Evolutionary conservation across 306 rosid species (phyloP), one percentile per base, ranked within the genome.

Genomic region (Pyrus pyrifolia): DNA sequence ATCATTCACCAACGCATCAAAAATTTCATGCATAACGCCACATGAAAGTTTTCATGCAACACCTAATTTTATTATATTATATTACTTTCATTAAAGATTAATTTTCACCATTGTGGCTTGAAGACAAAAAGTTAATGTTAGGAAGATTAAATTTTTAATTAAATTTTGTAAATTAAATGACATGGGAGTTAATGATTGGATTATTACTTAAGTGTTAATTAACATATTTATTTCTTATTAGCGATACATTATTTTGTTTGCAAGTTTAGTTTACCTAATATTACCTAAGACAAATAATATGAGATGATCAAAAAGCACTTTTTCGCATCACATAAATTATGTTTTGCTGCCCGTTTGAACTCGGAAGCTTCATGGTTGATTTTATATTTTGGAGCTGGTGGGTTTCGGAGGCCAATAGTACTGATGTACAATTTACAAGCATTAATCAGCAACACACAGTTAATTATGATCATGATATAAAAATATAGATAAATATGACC

Each of bases 1-100:
- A 27, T 76, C 25, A 79, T 85, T 70, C 58, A 23, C 40, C 45
- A 64, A 53, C 31, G 67, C 72, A 81, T 42, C 68, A 75, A 81
- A 79, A 42, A 49, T 49, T 49, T 49, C 2, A 15, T 49, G 21
- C 55, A 49, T 49, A 49, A 49, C 53, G 6, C 53, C 55, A 49
- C 55, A 5, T 15, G 55, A 49, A 17, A 15, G 17, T 61, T 55
- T 72, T 29, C 79, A 53, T 81, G 80, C 80, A 45, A 74, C 78
- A 29, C 31, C 40, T 19, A 30, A 67, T 65, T 5, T 1, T 8
- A 22, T 59, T 4, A 11, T 4, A 67, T 65, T 5, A 1, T 8
- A 22, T 59, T n/a, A 22, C 0, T 4, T 59, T 59, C 3, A 59
- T 10, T 55, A 55, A 53, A 11, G 5, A 27, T 57, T 57, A 57